These are phyloP conservation scores for Waitea zeae DNA, from an alignment of 1,284 basidiomycete genomes.

Conservation along the genomic window DNA sequence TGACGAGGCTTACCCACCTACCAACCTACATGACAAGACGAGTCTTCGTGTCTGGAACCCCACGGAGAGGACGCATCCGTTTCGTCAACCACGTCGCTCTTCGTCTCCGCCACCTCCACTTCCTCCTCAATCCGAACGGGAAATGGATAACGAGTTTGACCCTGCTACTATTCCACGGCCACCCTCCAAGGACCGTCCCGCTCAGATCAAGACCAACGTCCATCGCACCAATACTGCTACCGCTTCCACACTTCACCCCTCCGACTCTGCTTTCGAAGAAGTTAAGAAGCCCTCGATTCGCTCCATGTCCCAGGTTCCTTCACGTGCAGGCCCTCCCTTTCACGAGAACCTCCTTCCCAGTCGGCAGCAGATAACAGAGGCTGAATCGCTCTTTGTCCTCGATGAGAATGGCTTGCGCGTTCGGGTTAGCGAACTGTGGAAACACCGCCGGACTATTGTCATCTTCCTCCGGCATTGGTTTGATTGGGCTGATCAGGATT, in stretches of 20 bases:
- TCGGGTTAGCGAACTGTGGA: constrained; percentile 60
- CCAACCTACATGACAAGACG: neutral
- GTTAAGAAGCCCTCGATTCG: neutral
- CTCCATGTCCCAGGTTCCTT: neutral
- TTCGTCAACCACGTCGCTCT: neutral
- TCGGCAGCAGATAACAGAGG: constrained; percentile 33
- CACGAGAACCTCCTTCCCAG: constrained; percentile 18
- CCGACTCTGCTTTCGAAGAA: neutral
- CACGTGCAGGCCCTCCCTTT: neutral
- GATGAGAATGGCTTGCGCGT: constrained; percentile 49
- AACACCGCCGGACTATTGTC: constrained; percentile 48
- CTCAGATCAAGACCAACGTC: neutral
- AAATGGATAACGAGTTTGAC: neutral
- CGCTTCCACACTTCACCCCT: constrained; percentile 1
- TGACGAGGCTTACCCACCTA: neutral
- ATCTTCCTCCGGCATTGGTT: constrained; percentile 65
- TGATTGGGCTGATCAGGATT: constrained; percentile 76
- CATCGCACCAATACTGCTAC: constrained; percentile 7
- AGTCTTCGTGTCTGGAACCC: neutral
- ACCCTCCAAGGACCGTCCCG: neutral
- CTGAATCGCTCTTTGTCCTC: constrained; percentile 43
- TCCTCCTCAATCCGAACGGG: no score
- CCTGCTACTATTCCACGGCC: neutral
- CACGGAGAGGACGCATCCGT: neutral
- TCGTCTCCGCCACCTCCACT: no score